Percentiles rank a stretch among this genome's conserved stretches.
These are phyloP conservation scores for Naematelia aurantialba DNA, from an alignment of 768 basidiomycete genomes.

Conservation along the genomic window DNA sequence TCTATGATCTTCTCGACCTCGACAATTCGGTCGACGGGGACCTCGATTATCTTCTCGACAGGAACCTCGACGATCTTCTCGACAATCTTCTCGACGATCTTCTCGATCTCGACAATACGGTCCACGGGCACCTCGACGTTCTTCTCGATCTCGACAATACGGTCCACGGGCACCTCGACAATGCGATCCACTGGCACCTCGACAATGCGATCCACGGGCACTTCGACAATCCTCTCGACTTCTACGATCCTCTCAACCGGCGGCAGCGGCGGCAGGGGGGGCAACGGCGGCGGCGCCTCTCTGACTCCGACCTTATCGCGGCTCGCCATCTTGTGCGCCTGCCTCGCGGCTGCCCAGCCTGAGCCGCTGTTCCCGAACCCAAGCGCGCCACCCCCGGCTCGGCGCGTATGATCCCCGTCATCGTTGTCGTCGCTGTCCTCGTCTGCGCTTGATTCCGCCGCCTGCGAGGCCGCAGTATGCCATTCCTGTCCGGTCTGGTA, in stretches of 20 bases:
- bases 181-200: constrained; percentile 33
- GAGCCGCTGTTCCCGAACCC: constrained; percentile 8
- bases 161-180: constrained; percentile 32
- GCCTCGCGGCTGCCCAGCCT: constrained; percentile 27
- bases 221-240: constrained; percentile 21
- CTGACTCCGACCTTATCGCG: no score
- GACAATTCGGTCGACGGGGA: constrained; percentile 31
- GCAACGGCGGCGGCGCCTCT: no score
- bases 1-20: constrained; percentile 25
- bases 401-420: constrained; percentile 22
- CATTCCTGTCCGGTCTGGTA: constrained; percentile 46
- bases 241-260: constrained; percentile 37
- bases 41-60: constrained; percentile 36
- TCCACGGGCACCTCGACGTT: constrained; percentile 35
- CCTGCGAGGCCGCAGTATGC: constrained; percentile 29
- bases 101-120: constrained; percentile 33
- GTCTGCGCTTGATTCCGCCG: constrained; percentile 46
- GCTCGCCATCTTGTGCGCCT: constrained; percentile 22
- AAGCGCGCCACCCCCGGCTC: constrained; percentile 3
- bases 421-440: constrained; percentile 44
- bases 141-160: constrained; percentile 37
- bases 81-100: constrained; percentile 40
- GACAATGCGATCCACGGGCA: constrained; percentile 35
- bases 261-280: no score
- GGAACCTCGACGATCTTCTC: constrained; percentile 28